Conservation (phyloP, 2,329 filamentous ascomycete species). For the Nannizziopsis barbatae region DNA sequence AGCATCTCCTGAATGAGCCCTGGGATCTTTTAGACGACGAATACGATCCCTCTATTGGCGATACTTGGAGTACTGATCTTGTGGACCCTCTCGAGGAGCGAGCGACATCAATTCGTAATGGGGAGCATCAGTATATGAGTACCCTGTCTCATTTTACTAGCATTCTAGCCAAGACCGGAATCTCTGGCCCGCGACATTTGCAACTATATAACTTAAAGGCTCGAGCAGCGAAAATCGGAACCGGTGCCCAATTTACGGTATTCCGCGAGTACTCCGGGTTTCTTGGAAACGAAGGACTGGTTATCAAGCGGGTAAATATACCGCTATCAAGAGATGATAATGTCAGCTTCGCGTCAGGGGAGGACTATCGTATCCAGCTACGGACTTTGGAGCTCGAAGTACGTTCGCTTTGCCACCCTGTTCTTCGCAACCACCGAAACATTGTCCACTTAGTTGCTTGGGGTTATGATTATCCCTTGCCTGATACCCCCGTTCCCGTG, state of each 20-base stretch:
- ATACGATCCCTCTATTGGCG: neutral
- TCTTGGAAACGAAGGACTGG: slow-evolving; percentile 18
- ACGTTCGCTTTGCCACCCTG: slow-evolving; percentile 21
- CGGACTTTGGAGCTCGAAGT: slow-evolving; percentile 21
- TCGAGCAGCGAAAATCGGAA: slow-evolving; percentile 20
- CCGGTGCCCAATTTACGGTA: slow-evolving; percentile 22
- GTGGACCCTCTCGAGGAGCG: slow-evolving; percentile 19
- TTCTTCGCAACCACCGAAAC: slow-evolving; percentile 21
- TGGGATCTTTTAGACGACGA: neutral
- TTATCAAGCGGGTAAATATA: slow-evolving; percentile 23
- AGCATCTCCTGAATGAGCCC: neutral
- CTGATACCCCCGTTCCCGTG: slow-evolving; percentile 21
- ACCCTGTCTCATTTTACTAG: slow-evolving; percentile 21
- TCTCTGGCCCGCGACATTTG: slow-evolving; percentile 20
- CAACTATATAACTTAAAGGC: slow-evolving; percentile 18
- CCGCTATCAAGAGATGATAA: slow-evolving; percentile 16
- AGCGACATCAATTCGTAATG: slow-evolving; percentile 22
- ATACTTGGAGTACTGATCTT: neutral
- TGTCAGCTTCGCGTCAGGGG: slow-evolving; percentile 17
- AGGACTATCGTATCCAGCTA: slow-evolving; percentile 21
- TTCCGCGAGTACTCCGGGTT: slow-evolving; percentile 17
- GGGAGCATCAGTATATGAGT: slow-evolving; percentile 19
- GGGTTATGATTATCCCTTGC: slow-evolving; percentile 23
- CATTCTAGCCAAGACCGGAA: slow-evolving; percentile 21
- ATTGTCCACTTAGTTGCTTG: slow-evolving; percentile 20